Percentiles rank a stretch among this genome's conserved stretches.
Evolutionary conservation across 345 rosid species (phyloP).

Genomic region (Populus tremula): DNA sequence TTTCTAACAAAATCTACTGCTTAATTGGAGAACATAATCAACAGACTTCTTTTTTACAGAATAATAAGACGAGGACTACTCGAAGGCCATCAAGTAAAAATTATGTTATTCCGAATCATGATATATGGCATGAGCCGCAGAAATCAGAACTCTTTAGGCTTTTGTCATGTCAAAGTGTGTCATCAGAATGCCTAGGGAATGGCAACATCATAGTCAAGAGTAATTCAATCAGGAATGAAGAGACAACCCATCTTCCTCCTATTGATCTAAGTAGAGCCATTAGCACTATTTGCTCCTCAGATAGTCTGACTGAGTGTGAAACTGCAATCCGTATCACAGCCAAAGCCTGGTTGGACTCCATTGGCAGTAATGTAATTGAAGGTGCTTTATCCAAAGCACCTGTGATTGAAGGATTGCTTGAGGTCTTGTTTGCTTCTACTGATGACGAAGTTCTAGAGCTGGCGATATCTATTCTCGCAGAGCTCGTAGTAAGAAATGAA

Average conservation of each 20-base stretch:
- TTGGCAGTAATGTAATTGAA: constrained; percentile 34
- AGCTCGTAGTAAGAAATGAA: constrained; percentile 34
- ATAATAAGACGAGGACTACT: constrained; percentile 18
- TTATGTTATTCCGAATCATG: constrained; percentile 14
- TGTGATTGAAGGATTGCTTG: constrained; percentile 49
- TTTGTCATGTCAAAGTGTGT: constrained; percentile 40
- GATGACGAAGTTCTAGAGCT: constrained; percentile 58
- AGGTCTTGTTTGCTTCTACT: constrained; percentile 47
- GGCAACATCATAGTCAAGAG: constrained; percentile 18
- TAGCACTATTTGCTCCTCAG: constrained; percentile 38
- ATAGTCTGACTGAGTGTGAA: constrained; percentile 45
- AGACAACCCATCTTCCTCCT: constrained; percentile 7
- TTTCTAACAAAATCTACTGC: not conserved
- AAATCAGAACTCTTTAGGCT: constrained; percentile 28
- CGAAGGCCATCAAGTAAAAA: constrained; percentile 25
- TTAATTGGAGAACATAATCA: constrained; percentile 9
- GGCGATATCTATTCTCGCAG: constrained; percentile 49
- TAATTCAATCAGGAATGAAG: constrained; percentile 17
- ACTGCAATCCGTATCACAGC: constrained; percentile 39
- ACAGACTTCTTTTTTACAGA: constrained; percentile 28
- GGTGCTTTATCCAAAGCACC: constrained; percentile 36
- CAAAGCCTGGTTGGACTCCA: constrained; percentile 47
- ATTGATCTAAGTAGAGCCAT: constrained; percentile 42
- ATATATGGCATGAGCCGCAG: constrained; percentile 25
- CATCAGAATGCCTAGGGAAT: constrained; percentile 36